These are phyloP conservation scores for Lepiota subincarnata DNA, from an alignment of 768 basidiomycete species.

Conservation along the genomic window DNA sequence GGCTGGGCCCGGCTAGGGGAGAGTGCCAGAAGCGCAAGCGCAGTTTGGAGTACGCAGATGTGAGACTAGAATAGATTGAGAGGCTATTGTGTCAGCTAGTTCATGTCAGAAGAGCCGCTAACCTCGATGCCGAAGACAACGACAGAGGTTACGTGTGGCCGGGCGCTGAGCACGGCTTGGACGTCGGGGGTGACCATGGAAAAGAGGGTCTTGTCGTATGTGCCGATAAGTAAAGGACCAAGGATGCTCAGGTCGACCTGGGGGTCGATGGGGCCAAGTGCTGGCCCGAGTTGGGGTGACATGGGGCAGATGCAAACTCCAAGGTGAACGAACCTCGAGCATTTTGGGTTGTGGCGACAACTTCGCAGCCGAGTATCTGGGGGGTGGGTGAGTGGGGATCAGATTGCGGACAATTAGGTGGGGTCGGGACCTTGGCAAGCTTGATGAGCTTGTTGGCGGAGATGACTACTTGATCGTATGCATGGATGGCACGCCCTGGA, in stretches of 20 bases:
- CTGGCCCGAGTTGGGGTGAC: constrained; percentile 29
- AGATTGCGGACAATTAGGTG: neutral
- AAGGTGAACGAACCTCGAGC: constrained; percentile 50
- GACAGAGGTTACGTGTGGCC: constrained; percentile 49
- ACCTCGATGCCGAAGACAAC: constrained; percentile 91
- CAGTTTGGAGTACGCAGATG: constrained; percentile 84
- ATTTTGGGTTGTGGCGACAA: constrained; percentile 85
- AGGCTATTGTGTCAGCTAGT: neutral
- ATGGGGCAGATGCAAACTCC: neutral
- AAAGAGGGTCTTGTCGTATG: constrained; percentile 76
- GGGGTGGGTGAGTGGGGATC: neutral
- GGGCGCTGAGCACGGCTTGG: constrained; percentile 40
- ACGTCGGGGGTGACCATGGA: constrained; percentile 81
- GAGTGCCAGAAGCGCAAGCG: constrained; percentile 56
- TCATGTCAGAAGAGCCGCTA: constrained; percentile 17
- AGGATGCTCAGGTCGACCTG: constrained; percentile 55
- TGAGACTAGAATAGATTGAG: constrained; percentile 57
- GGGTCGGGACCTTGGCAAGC: constrained; percentile 58
- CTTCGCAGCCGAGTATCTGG: constrained; percentile 61
- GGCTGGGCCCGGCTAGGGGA: constrained; percentile 20
- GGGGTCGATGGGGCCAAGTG: constrained; percentile 63
- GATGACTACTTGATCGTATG: constrained; percentile 64
- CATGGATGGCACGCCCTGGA: constrained; percentile 51
- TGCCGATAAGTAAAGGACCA: constrained; percentile 53
- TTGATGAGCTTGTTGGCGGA: constrained; percentile 76